phyloP scores from a whole-genome alignment of 768 basidiomycete genomes.

The Rickenella mellea region DNA sequence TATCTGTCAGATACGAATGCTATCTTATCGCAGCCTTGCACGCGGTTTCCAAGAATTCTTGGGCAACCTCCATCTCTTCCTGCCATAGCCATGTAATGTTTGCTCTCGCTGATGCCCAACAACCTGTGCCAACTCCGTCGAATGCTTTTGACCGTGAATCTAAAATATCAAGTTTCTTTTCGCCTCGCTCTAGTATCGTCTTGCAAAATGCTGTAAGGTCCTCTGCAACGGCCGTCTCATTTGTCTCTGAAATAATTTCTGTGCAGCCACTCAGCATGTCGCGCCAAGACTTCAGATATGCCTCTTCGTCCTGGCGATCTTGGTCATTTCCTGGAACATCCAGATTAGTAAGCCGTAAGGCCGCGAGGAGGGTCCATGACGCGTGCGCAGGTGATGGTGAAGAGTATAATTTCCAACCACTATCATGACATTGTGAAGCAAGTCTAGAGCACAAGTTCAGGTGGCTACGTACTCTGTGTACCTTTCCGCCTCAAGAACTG shows the following conservation, averaged over 20 bases:
- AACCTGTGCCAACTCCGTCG: background rate
- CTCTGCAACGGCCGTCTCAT: conserved; percentile 38
- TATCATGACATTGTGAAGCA: conserved; percentile 18
- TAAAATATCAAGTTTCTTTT: conserved; percentile 7
- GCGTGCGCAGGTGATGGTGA: conserved; percentile 56
- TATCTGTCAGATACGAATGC: no score
- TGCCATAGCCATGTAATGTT: conserved; percentile 46
- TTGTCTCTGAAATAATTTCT: conserved; percentile 35
- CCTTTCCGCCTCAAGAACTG: background rate
- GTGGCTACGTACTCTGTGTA: background rate
- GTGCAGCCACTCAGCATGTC: conserved; percentile 40
- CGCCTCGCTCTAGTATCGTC: conserved; percentile 24
- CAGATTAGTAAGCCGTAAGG: conserved; percentile 57
- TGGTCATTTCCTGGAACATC: conserved; percentile 20
- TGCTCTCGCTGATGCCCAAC: conserved; percentile 19
- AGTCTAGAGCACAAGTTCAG: background rate
- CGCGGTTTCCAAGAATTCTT: conserved; percentile 31
- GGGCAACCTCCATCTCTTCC: conserved; percentile 49
- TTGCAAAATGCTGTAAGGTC: conserved; percentile 31
- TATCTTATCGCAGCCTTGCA: no score
- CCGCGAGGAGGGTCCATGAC: conserved; percentile 69
- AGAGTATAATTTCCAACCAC: conserved; percentile 73
- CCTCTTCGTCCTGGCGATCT: conserved; percentile 11
- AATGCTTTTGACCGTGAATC: background rate
- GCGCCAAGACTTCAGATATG: conserved; percentile 37